Base-by-base conservation (phyloP, 768 basidiomycete genomes). In the Mrakia gelida region DNA sequence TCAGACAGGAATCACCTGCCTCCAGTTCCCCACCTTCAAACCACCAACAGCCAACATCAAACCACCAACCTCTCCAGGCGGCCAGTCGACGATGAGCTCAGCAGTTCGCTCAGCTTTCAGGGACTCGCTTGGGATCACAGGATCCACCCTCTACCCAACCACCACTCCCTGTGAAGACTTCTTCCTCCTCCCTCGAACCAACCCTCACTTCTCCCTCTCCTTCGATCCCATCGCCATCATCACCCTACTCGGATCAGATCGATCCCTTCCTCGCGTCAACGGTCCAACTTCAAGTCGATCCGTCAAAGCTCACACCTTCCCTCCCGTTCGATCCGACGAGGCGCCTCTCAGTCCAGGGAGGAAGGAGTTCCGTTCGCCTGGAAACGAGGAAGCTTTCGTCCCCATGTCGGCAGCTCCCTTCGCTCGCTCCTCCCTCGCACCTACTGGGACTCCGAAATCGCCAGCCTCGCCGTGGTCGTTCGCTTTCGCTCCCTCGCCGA, bases 181-280 rank as follows among this genome's bases (percentile, higher is more conserved):
- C 83, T 83, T 92, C 28, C 87, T 94, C 28, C 82, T 93, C n/a
- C 91, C 94, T 1, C 87, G 88, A 68, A 85, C 86, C 13, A 91
- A 82, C 73, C 92, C 92, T 6, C 91, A 94, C 83, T 91, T 90
- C 82, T 84, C 86, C 56, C 88, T 90, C 5, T 84, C 87, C 16
- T 90, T 87, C 82, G 92, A 94, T 81, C 91, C 93, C 0, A 86
- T 87, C 75, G 87, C 90, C 2, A 89, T 95, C 28, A 80, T 95
- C 67, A 82, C 91, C 65, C 83, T 92, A 3, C 87, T 88, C 0
- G 90, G 90, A 54, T 85, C 87, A 0, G 86, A 87, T 75, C 61
- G 80, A 3, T 67, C 62, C 0, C 81, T 84, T 7, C 82, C 84
- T 0, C 80, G 80, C 26, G 77, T 83, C 38, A 56, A 79, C 30